Evolutionary conservation across 306 rosid genomes (phyloP).

Genomic region (Cajanus cajan): DNA sequence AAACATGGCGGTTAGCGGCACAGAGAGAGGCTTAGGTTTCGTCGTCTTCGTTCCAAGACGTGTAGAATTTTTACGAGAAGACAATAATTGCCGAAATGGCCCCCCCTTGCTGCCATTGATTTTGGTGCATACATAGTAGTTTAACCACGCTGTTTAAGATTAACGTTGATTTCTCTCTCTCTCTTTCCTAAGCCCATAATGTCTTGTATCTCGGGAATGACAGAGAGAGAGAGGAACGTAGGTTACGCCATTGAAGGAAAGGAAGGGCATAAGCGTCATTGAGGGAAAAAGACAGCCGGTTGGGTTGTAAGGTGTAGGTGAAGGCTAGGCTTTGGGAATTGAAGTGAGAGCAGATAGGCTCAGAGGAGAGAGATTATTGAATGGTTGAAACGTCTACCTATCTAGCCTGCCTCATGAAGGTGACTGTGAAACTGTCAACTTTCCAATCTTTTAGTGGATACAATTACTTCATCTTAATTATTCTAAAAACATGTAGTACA

Average conservation of each 20-base stretch:
- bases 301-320: constrained; percentile 75
- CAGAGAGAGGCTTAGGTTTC: constrained; percentile 39
- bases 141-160: constrained; percentile 37
- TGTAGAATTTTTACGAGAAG: constrained; percentile 21
- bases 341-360: constrained; percentile 61
- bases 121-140: constrained; percentile 28
- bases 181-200: constrained; percentile 23
- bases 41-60: constrained; percentile 32
- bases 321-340: constrained; percentile 91
- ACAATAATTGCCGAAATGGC: constrained; percentile 38
- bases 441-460: not conserved
- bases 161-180: not conserved
- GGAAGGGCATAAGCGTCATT: constrained; percentile 46
- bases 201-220: constrained; percentile 76
- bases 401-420: not conserved
- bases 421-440: not conserved
- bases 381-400: constrained; percentile 42
- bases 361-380: constrained; percentile 14
- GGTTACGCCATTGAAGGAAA: constrained; percentile 42
- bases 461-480: not conserved
- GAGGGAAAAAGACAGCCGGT: constrained; percentile 51
- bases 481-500: not conserved
- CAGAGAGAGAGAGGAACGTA: constrained; percentile 36
- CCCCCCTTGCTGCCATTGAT: not conserved
- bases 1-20: constrained; percentile 81